phyloP scores from a whole-genome alignment of 208 protist genomes.

The Herpetomonas samuelpessoai region DNA sequence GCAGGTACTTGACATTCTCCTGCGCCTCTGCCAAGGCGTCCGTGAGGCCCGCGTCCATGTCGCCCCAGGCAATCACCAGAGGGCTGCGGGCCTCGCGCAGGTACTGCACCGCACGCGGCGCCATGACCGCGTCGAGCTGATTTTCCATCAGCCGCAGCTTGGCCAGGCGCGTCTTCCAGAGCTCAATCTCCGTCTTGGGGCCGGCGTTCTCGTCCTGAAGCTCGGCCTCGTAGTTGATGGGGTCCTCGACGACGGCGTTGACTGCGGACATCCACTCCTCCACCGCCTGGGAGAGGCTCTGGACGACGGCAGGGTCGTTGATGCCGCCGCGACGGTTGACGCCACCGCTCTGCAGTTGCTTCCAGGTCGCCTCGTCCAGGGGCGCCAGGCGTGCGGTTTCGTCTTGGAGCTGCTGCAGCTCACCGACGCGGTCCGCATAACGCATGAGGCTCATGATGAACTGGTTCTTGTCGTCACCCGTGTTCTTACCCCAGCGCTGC shows the following conservation, averaged over 20 bases:
- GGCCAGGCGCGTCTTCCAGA: constrained; percentile 93
- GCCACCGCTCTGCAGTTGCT: constrained; percentile 70
- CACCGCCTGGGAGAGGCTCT: constrained; percentile 58
- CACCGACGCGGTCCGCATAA: constrained; percentile 87
- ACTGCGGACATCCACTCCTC: constrained; percentile 81
- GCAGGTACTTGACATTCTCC: constrained; percentile 98
- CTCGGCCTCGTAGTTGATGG: constrained; percentile 89
- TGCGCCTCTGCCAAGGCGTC: constrained; percentile 97
- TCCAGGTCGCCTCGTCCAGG: constrained; percentile 71
- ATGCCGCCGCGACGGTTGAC: constrained; percentile 73
- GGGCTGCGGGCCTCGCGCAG: constrained; percentile 82
- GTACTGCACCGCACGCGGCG: constrained; percentile 85
- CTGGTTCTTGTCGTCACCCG: constrained; percentile 71
- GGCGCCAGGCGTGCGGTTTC: constrained; percentile 50
- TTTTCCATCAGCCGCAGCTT: constrained; percentile 92
- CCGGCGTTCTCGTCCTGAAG: constrained; percentile 88
- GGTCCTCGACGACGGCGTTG: constrained; percentile 55
- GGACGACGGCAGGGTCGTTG: constrained; percentile 71
- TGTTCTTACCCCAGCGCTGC: constrained; percentile 87
- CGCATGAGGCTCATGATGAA: constrained; percentile 84
- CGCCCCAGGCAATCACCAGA: constrained; percentile 85
- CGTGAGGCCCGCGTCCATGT: constrained; percentile 89
- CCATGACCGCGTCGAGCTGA: constrained; percentile 77
- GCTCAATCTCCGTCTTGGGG: constrained; percentile 93
- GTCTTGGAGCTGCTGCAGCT: constrained; percentile 88